Percentiles rank a stretch among this genome's conserved stretches.
phyloP scores from a whole-genome alignment of 768 basidiomycete genomes.

The Calocybe indica region DNA sequence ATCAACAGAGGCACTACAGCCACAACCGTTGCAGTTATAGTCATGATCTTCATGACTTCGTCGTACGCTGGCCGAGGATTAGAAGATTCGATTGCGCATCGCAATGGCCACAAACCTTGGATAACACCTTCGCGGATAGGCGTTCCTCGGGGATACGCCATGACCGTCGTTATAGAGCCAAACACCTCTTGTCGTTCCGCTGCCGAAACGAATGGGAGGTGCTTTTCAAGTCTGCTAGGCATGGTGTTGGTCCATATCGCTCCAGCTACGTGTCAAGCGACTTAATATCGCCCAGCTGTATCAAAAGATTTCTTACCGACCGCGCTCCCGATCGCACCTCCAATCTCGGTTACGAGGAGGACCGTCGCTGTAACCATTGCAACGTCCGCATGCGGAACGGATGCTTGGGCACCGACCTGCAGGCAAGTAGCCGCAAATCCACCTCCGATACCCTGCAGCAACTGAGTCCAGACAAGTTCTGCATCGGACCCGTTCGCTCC shows the following conservation, averaged over 20 bases:
- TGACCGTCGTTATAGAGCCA: conserved; percentile 49
- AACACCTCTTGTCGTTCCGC: conserved; percentile 41
- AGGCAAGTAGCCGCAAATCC: conserved; percentile 56
- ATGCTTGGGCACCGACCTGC: conserved; percentile 60
- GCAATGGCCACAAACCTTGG: conserved; percentile 26
- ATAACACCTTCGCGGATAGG: conserved; percentile 65
- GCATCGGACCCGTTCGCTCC: conserved; percentile 50
- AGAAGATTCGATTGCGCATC: neutral
- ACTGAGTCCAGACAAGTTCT: conserved; percentile 59
- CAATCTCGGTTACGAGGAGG: conserved; percentile 64
- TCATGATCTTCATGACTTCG: conserved; percentile 52
- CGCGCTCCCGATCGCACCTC: conserved; percentile 60
- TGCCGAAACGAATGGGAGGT: conserved; percentile 46
- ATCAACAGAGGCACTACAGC: conserved; percentile 54
- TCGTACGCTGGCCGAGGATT: conserved; percentile 33
- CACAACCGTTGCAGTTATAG: conserved; percentile 45
- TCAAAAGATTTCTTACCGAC: conserved; percentile 32
- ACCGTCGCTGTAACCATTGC: conserved; percentile 65
- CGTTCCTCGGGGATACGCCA: conserved; percentile 39
- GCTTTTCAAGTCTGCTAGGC: conserved; percentile 51
- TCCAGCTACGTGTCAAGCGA: conserved; percentile 33
- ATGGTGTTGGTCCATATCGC: conserved; percentile 62
- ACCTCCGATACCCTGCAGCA: conserved; percentile 72
- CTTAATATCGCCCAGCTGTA: conserved; percentile 2
- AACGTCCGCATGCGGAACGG: conserved; percentile 59